Percentiles rank a stretch among this genome's conserved stretches.
Conservation (phyloP, 129 eudicot genomes). For the Tagetes patula region DNA sequence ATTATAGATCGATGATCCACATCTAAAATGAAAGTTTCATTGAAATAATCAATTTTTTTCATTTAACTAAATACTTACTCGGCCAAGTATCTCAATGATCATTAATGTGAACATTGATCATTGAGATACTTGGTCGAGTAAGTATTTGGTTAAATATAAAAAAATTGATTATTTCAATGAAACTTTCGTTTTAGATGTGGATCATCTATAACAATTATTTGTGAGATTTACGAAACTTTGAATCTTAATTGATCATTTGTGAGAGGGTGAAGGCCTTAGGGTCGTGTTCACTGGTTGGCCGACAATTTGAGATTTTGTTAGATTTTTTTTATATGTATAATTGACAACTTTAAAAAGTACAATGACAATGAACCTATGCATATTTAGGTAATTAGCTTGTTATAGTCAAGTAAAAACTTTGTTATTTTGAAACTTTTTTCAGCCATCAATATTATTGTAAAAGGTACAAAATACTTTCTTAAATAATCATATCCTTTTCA, state of each 20-base stretch:
- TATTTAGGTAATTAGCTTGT: not conserved
- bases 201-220: not conserved
- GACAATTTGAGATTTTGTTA: not conserved
- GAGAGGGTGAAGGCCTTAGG: no score
- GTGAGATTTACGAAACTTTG: not conserved
- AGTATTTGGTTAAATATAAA: no score
- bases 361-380: not conserved
- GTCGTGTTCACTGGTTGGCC: no score
- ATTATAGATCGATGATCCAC: not conserved
- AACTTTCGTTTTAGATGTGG: not conserved
- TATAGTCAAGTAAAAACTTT: not conserved
- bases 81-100: no score
- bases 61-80: no score
- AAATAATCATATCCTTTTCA: not conserved
- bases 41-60: no score
- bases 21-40: not conserved
- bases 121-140: no score
- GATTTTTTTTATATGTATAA: not conserved
- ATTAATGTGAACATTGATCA: no score
- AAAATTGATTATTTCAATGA: no score
- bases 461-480: not conserved
- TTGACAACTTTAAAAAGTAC: not conserved
- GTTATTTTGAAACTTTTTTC: not conserved
- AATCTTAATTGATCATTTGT: not conserved
- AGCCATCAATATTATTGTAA: not conserved